phyloP scores from a whole-genome alignment of 164 flowering plant genomes.

The Pachysandra terminalis region DNA sequence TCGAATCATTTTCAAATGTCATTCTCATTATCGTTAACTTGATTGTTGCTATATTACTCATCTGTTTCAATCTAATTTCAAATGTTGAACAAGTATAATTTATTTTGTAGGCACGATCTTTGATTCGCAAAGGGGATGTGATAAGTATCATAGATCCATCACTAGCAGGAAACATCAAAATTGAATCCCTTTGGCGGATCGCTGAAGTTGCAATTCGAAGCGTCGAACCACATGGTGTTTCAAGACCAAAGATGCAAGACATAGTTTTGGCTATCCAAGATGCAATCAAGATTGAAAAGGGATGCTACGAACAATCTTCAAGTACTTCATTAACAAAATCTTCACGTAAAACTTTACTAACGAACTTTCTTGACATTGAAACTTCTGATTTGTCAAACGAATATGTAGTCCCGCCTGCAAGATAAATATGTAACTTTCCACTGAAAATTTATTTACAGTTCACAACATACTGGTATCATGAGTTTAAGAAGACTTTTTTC shows the following conservation, averaged over 20 bases:
- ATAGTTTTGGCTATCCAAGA: slow-evolving; percentile 82
- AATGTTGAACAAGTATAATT: not conserved
- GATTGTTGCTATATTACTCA: too few relatives aligned
- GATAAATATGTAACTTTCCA: slow-evolving; percentile 27
- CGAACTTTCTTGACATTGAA: slow-evolving; percentile 67
- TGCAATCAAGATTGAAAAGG: slow-evolving; percentile 71
- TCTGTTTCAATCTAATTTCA: too few relatives aligned
- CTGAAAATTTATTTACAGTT: too few relatives aligned
- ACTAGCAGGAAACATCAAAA: slow-evolving; percentile 50
- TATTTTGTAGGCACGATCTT: slow-evolving; percentile 65
- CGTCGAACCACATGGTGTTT: slow-evolving; percentile 56
- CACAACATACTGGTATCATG: too few relatives aligned
- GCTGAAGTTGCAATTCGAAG: slow-evolving; percentile 87
- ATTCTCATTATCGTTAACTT: too few relatives aligned
- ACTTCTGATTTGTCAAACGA: slow-evolving; percentile 58
- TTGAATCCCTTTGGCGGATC: slow-evolving; percentile 85
- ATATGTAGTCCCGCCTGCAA: slow-evolving; percentile 56
- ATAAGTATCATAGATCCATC: slow-evolving; percentile 62
- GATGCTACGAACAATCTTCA: slow-evolving; percentile 37
- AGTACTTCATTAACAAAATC: slow-evolving; percentile 38
- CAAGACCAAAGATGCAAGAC: slow-evolving; percentile 89
- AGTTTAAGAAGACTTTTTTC: too few relatives aligned
- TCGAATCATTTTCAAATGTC: too few relatives aligned
- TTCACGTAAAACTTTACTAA: slow-evolving; percentile 50
- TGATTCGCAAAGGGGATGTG: slow-evolving; percentile 78